Percentiles rank a stretch among this genome's conserved stretches.
These are phyloP conservation scores for Pestalotiopsis sp. DNA, from an alignment of 2,329 filamentous ascomycete species.

Conservation along the genomic window DNA sequence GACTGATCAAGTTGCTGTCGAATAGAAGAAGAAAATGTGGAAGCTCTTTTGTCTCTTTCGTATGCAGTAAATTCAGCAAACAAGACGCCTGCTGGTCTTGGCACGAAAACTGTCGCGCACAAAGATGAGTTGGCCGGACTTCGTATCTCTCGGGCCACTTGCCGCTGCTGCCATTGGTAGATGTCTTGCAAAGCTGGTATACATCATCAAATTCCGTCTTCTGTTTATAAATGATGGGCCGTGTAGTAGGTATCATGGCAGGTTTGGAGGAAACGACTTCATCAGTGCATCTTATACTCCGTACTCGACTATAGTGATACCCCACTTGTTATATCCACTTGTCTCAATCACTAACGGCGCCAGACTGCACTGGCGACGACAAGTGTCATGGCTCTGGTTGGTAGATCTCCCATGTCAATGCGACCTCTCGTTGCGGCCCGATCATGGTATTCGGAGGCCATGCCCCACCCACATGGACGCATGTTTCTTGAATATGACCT, in stretches of 20 bases:
- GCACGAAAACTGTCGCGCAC: neutral
- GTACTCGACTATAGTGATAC: neutral
- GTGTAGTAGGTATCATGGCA: neutral
- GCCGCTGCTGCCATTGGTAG: neutral
- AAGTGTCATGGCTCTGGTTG: constrained; percentile 11
- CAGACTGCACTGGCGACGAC: neutral
- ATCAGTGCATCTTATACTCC: neutral
- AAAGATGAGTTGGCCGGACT: neutral
- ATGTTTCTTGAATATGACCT: neutral
- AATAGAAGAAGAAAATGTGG: neutral
- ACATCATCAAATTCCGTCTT: neutral
- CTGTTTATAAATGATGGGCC: neutral
- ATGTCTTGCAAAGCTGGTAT: neutral
- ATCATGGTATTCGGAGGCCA: neutral
- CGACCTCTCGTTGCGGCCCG: constrained; percentile 8
- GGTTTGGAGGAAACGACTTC: neutral
- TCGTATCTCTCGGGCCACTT: neutral
- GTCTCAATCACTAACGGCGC: neutral
- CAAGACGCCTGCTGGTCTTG: neutral
- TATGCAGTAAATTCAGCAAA: neutral
- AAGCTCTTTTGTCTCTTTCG: neutral
- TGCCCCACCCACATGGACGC: neutral
- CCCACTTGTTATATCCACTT: constrained; percentile 2
- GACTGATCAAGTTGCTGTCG: constrained; percentile 1
- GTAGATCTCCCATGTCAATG: constrained; percentile 2